Evolutionary conservation across 345 rosid genomes (phyloP).

Genomic region (Erodium maritimum): DNA sequence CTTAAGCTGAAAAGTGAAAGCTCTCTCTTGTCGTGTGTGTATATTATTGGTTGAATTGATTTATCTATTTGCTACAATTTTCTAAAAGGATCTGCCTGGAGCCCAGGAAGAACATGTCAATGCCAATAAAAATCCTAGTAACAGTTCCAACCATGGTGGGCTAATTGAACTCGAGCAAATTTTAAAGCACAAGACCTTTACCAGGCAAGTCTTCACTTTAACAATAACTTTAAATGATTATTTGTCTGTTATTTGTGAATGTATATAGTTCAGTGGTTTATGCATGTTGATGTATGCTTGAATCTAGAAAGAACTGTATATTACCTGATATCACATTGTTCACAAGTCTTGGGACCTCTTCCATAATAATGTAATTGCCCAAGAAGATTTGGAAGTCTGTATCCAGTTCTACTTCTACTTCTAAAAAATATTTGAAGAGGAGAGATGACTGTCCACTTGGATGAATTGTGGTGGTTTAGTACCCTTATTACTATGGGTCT

Average conservation of each 20-base stretch:
- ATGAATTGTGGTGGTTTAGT: background rate
- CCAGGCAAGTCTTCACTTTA: slow-evolving; percentile 31
- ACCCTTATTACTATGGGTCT: background rate
- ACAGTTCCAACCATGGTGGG: slow-evolving; percentile 18
- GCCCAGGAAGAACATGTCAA: slow-evolving; percentile 12
- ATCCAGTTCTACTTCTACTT: too few relatives aligned
- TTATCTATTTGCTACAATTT: background rate
- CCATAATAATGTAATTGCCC: background rate
- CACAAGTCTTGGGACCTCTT: background rate
- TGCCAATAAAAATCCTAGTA: slow-evolving; percentile 13
- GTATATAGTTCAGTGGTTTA: background rate
- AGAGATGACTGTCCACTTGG: background rate
- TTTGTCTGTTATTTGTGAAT: background rate
- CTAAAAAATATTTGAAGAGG: too few relatives aligned
- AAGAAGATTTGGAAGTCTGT: background rate
- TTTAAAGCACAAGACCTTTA: slow-evolving; percentile 52
- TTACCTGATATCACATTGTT: background rate
- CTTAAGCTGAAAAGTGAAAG: background rate
- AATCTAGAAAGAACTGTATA: background rate
- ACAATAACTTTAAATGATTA: background rate
- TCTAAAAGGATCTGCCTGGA: slow-evolving; percentile 18
- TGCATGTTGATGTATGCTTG: background rate
- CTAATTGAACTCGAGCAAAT: slow-evolving; percentile 33
- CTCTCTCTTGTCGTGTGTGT: too few relatives aligned
- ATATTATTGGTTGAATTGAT: background rate